Percentiles rank a stretch among this genome's conserved stretches.
These are phyloP conservation scores for Durio zibethinus DNA, from an alignment of 345 rosid genomes.

Conservation along the genomic window DNA sequence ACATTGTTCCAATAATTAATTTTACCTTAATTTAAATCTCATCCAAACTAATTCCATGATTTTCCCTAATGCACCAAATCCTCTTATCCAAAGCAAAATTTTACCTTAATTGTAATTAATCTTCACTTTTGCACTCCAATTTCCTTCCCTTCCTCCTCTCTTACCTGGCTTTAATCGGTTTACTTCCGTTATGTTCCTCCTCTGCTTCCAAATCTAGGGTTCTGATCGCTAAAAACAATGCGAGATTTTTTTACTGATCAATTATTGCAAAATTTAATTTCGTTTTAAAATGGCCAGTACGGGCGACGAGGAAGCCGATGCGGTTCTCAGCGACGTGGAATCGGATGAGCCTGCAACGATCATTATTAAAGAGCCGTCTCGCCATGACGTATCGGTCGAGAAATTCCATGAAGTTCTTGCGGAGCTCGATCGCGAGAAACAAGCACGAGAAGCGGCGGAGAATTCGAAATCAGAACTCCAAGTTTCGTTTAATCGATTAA, in stretches of 20 bases:
- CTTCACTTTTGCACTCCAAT: not conserved
- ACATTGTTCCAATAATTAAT: too few relatives aligned
- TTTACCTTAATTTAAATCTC: too few relatives aligned
- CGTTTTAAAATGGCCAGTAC: slow-evolving; percentile 43
- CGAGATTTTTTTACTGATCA: not conserved
- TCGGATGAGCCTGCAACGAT: slow-evolving; percentile 58
- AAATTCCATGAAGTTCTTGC: slow-evolving; percentile 56
- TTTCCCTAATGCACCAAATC: too few relatives aligned
- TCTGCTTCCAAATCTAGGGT: slow-evolving; percentile 6
- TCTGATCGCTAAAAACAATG: not conserved
- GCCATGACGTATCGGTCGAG: slow-evolving; percentile 46
- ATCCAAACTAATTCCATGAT: too few relatives aligned
- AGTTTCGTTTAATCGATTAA: slow-evolving; percentile 58
- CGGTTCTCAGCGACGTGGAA: slow-evolving; percentile 92
- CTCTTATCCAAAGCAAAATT: not conserved
- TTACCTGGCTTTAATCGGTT: not conserved
- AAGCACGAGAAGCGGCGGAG: slow-evolving; percentile 72
- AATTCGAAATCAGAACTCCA: slow-evolving; percentile 63
- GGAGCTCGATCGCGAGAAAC: slow-evolving; percentile 90
- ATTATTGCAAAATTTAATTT: not conserved
- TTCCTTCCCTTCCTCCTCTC: not conserved
- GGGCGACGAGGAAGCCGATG: slow-evolving; percentile 58
- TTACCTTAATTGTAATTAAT: not conserved
- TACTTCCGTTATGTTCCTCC: not conserved
- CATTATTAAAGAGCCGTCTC: slow-evolving; percentile 33